Evolutionary conservation across 2,329 filamentous ascomycete species (phyloP), one percentile per base, ranked within the genome.

Genomic region (Phialemonium atrogriseum): DNA sequence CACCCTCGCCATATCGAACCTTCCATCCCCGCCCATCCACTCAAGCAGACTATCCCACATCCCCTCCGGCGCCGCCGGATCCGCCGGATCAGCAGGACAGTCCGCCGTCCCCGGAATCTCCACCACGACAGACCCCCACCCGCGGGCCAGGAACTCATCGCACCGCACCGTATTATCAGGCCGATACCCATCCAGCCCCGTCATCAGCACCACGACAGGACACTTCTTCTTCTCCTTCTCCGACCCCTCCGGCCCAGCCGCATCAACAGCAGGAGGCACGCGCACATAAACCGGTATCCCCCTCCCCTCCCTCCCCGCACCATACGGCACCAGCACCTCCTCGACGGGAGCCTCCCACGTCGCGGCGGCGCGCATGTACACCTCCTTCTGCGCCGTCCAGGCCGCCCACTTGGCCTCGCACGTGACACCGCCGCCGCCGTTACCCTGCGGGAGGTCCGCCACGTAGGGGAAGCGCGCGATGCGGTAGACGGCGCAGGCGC

Each of bases 391-490:
- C 33, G 66, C 58, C 42, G 68, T 59, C 72, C 80, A 86, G 2
- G 79, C 80, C 17, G 65, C 51, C 41, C 73, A 68, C 54, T 86
- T 78, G 28, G 55, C 49, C 2, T 53, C 49, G 25, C 60, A 58
- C 42, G 45, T 62, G 24, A 60, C 10, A 14, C 4, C 10, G 2
- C 13, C 13, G 9, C 9, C 9, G 9, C 21, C 21, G n/a, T n/a
- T n/a, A n/a, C n/a, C 38, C 3, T 37, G 30, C 1, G 65, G 62
- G 30, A 52, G 59, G 4, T 49, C 41, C 4, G 58, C 54, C 41
- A 70, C 59, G 43, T 70, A 69, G 4, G 82, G 81, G 48, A 87
- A 86, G 11, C 82, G 69, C 0, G 78, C 68, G 42, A 87, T 85
- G 32, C 82, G 70, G 53, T 83, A 79, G n/a, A 86, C 65, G 16